Conservation (phyloP, 371 early-diverging fungal species). For the Haplosporangium sp. region DNA sequence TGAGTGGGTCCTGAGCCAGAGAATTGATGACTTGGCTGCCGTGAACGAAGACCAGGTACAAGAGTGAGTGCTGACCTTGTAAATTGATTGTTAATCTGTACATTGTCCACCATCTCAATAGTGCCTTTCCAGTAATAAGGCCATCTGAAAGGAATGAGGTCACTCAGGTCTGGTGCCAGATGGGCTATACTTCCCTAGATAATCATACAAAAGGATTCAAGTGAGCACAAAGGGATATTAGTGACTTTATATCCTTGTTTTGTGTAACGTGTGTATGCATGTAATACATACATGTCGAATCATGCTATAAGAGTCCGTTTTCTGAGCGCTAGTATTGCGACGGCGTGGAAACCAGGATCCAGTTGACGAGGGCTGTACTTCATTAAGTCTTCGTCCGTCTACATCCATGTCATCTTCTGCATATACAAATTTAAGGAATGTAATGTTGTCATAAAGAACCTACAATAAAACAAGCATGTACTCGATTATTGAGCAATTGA, state of each 20-base stretch:
- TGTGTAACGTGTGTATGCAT: neutral
- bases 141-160: constrained; percentile 53
- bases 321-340: constrained; percentile 31
- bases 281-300: constrained; percentile 54
- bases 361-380: constrained; percentile 38
- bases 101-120: constrained; percentile 54
- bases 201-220: neutral
- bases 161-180: constrained; percentile 48
- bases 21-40: constrained; percentile 11
- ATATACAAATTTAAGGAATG: constrained; percentile 67
- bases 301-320: constrained; percentile 57
- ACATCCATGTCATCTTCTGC: constrained; percentile 65
- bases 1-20: neutral
- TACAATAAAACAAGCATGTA: constrained; percentile 26
- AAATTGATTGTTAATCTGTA: constrained; percentile 56
- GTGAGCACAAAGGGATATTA: neutral
- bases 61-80: constrained; percentile 51
- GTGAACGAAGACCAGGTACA: constrained; percentile 56
- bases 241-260: neutral
- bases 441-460: constrained; percentile 86
- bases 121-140: constrained; percentile 62
- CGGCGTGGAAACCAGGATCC: constrained; percentile 46
- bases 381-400: constrained; percentile 52
- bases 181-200: constrained; percentile 50
- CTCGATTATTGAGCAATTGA: neutral